phyloP scores from a whole-genome alignment of 441 rosid genomes.

The Geranium incanum region DNA sequence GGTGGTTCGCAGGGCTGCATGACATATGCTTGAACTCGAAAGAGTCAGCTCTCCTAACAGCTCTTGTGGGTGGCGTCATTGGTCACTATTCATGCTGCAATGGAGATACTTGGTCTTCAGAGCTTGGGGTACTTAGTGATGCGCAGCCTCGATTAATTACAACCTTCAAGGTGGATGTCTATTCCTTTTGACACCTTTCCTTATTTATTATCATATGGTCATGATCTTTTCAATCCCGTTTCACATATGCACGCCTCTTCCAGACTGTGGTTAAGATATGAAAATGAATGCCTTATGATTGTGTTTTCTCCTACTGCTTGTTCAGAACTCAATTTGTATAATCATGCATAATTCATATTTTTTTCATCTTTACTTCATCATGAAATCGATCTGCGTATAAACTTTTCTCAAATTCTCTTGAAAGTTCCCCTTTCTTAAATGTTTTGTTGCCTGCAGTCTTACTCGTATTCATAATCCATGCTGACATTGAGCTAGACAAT shows the following conservation, averaged over 20 bases:
- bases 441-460: no score
- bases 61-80: slow-evolving; percentile 69
- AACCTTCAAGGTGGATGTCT: slow-evolving; percentile 60
- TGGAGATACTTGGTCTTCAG: slow-evolving; percentile 94
- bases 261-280: not conserved
- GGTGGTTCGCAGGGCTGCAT: slow-evolving; percentile 49
- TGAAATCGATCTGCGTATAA: not conserved
- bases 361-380: not conserved
- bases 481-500: not conserved
- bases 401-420: not conserved
- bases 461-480: not conserved
- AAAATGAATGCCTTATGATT: not conserved
- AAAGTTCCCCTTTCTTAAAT: no score
- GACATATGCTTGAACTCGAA: slow-evolving; percentile 65
- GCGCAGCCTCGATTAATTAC: slow-evolving; percentile 81
- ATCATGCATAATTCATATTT: not conserved
- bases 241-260: not conserved
- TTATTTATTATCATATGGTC: not conserved
- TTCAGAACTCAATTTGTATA: not conserved
- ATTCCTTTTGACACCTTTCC: slow-evolving; percentile 1
- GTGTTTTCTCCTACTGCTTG: not conserved
- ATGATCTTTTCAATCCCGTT: not conserved
- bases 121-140: slow-evolving; percentile 82
- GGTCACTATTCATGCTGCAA: slow-evolving; percentile 86
- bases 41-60: slow-evolving; percentile 42